Percentiles rank a stretch among this genome's conserved stretches.
These are phyloP conservation scores for Juglanconis juglandina DNA, from an alignment of 2,329 filamentous ascomycete species.

Conservation along the genomic window DNA sequence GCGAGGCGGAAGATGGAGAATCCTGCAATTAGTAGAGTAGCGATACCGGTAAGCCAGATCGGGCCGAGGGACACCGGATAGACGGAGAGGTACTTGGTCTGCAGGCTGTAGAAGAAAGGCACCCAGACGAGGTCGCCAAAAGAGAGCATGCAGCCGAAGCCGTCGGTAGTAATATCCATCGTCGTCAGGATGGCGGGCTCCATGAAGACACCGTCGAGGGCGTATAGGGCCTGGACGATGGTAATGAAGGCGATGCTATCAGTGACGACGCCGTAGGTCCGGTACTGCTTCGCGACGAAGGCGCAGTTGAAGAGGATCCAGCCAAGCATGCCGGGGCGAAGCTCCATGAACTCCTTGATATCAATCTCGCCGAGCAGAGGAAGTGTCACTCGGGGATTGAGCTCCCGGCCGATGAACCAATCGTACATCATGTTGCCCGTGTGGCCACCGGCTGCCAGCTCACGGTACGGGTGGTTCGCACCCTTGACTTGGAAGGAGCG, in stretches of 20 bases:
- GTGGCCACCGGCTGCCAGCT: slow-evolving; percentile 78
- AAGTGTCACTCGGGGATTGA: slow-evolving; percentile 80
- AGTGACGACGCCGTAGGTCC: slow-evolving; percentile 75
- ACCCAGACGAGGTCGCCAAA: slow-evolving; percentile 94
- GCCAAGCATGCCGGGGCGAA: slow-evolving; percentile 86
- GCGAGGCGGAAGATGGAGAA: slow-evolving; percentile 91
- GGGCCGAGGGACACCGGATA: slow-evolving; percentile 78
- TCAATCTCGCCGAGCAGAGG: slow-evolving; percentile 82
- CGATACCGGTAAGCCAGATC: slow-evolving; percentile 59
- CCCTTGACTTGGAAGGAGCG: slow-evolving; percentile 77
- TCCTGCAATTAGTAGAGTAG: slow-evolving; percentile 66
- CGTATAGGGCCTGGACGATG: slow-evolving; percentile 74
- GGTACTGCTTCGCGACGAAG: slow-evolving; percentile 85
- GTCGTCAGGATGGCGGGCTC: slow-evolving; percentile 87
- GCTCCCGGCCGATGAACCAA: slow-evolving; percentile 93
- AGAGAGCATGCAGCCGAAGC: slow-evolving; percentile 91
- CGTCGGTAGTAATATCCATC: slow-evolving; percentile 90
- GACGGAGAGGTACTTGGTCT: slow-evolving; percentile 78
- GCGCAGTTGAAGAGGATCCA: slow-evolving; percentile 85
- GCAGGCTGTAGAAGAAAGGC: slow-evolving; percentile 82
- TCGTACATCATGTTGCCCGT: slow-evolving; percentile 87
- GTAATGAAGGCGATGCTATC: slow-evolving; percentile 83
- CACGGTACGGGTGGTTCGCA: slow-evolving; percentile 68
- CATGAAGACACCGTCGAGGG: slow-evolving; percentile 81
- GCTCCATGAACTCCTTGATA: slow-evolving; percentile 84